These are phyloP conservation scores for Nakazawaea ambrosiae DNA, from an alignment of 805 yeast genomes.

Conservation along the genomic window DNA sequence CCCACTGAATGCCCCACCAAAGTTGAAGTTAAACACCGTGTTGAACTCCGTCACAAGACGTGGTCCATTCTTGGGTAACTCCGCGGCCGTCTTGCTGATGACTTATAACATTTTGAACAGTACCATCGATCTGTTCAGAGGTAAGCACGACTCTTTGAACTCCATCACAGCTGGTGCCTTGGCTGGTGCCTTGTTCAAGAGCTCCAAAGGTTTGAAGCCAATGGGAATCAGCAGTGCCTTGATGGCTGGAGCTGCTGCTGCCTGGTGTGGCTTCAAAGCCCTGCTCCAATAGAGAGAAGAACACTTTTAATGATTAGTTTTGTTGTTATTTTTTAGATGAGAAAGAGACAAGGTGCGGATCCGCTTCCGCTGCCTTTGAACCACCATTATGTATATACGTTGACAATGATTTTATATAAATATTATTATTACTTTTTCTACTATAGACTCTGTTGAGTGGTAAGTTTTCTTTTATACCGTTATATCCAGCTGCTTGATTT, in stretches of 20 bases:
- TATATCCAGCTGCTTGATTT: too few species aligned
- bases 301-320: not conserved
- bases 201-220: constrained; percentile 78
- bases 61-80: constrained; percentile 94
- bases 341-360: not conserved
- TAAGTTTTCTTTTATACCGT: too few species aligned
- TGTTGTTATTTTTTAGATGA: too few species aligned
- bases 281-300: constrained; percentile 5
- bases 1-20: constrained; percentile 70
- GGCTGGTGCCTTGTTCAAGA: constrained; percentile 86
- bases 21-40: constrained; percentile 80
- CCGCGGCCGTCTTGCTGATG: constrained; percentile 89
- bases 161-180: constrained; percentile 85
- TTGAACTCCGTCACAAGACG: constrained; percentile 89
- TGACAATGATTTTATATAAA: too few species aligned
- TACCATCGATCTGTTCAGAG: constrained; percentile 71
- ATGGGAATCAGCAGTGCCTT: constrained; percentile 82
- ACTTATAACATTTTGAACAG: constrained; percentile 83
- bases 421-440: too few species aligned
- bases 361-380: too few species aligned
- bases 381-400: too few species aligned
- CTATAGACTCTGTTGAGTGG: too few species aligned
- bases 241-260: constrained; percentile 86
- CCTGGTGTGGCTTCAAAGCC: constrained; percentile 82
- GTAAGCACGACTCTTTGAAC: constrained; percentile 80